Conservation (phyloP, 306 rosid species). For the Lathyrus tuberosus region DNA sequence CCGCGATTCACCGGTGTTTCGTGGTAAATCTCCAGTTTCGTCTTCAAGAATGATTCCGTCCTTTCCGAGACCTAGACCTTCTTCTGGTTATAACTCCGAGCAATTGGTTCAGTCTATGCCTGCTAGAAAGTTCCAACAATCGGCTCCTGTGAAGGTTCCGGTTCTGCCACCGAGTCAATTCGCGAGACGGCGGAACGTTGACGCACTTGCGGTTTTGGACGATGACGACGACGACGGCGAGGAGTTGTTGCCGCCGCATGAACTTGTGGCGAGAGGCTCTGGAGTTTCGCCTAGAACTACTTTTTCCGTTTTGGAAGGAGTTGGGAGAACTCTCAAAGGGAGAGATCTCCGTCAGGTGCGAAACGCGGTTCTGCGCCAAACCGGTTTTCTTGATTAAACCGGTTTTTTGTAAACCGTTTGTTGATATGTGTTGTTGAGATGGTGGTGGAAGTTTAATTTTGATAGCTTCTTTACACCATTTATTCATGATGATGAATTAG, state of each 20-base stretch:
- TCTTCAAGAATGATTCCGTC: slow-evolving; percentile 57
- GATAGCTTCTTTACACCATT: slow-evolving; percentile 8
- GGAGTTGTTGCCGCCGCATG: slow-evolving; percentile 82
- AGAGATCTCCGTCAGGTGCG: slow-evolving; percentile 90
- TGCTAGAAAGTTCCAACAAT: slow-evolving; percentile 59
- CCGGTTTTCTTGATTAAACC: slow-evolving; percentile 78
- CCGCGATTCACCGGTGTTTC: slow-evolving; percentile 43
- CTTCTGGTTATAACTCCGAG: slow-evolving; percentile 27
- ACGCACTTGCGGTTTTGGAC: slow-evolving; percentile 34
- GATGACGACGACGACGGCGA: slow-evolving; percentile 50
- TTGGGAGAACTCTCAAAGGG: slow-evolving; percentile 89
- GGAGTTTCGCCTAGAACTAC: slow-evolving; percentile 73
- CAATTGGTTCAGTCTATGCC: slow-evolving; percentile 53
- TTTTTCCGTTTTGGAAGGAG: slow-evolving; percentile 84
- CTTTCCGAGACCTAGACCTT: slow-evolving; percentile 53
- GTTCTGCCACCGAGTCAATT: slow-evolving; percentile 45
- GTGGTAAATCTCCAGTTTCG: slow-evolving; percentile 48
- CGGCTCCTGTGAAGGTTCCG: slow-evolving; percentile 82
- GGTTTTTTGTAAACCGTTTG: background rate
- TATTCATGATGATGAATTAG: background rate
- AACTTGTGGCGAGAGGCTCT: slow-evolving; percentile 67
- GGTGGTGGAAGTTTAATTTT: slow-evolving; percentile 39
- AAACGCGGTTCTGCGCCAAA: slow-evolving; percentile 79
- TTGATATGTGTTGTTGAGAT: background rate
- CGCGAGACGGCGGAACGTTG: slow-evolving; percentile 39